Evolutionary conservation across 176 grass and related monocot genomes (phyloP).

Genomic region (Chloris gayana): DNA sequence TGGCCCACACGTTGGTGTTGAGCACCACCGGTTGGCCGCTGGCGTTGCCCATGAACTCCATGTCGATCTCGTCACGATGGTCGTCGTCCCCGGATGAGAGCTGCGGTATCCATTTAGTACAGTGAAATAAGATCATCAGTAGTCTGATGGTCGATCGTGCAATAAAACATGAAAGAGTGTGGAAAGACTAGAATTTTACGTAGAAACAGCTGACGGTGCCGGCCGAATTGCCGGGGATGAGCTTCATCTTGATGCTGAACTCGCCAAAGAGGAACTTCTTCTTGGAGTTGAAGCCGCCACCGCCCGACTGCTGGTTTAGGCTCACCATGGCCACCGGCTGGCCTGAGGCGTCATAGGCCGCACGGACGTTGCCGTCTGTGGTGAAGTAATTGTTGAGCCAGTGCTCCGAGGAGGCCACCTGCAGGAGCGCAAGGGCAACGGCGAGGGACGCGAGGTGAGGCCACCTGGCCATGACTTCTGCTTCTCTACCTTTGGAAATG

Average conservation of each 20-base stretch:
- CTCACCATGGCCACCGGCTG: slow-evolving; percentile 1
- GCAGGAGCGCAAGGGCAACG: not conserved
- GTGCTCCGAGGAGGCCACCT: not conserved
- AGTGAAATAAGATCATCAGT: not conserved
- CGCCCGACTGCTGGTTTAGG: slow-evolving; percentile 24
- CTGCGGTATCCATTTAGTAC: not conserved
- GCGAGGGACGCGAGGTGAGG: not conserved
- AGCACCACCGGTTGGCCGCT: not conserved
- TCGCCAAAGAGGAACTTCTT: slow-evolving; percentile 52
- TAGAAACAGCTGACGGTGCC: slow-evolving; percentile 59
- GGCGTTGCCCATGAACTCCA: slow-evolving; percentile 17
- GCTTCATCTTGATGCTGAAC: slow-evolving; percentile 56
- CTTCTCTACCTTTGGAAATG: not conserved
- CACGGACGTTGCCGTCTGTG: slow-evolving; percentile 29
- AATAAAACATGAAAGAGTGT: not conserved
- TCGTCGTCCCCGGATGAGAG: slow-evolving; percentile 36
- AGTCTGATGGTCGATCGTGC: not conserved
- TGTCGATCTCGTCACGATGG: slow-evolving; percentile 14
- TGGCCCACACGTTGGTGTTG: slow-evolving; percentile 27
- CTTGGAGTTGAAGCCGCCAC: slow-evolving; percentile 12
- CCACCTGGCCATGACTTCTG: slow-evolving; percentile 23
- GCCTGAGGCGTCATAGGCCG: slow-evolving; percentile 3
- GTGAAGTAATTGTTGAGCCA: slow-evolving; percentile 34
- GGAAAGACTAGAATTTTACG: not conserved
- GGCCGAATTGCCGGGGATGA: slow-evolving; percentile 54